Evolutionary conservation across 176 grass and related monocot genomes (phyloP).

Genomic region (Chrysopogon serrulatus): DNA sequence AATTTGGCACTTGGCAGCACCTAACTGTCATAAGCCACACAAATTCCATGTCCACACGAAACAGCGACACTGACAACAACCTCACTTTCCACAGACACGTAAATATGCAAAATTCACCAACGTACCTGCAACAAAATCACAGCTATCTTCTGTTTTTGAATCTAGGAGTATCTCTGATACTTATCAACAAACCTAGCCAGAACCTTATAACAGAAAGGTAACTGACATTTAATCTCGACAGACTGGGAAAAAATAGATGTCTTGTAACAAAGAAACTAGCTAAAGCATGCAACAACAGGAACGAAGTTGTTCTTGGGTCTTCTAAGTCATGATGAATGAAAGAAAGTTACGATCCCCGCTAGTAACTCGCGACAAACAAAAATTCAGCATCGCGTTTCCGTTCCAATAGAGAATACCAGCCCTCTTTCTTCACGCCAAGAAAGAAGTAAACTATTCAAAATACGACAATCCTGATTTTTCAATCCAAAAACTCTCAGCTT

Average conservation of each 20-base stretch:
- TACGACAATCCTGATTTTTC: not conserved
- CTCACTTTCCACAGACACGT: slow-evolving; percentile 16
- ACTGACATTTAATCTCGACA: not conserved
- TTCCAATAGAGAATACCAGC: not conserved
- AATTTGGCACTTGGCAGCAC: not conserved
- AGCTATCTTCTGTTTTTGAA: not conserved
- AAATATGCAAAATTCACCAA: not conserved
- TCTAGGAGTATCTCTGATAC: not conserved
- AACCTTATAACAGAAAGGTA: not conserved
- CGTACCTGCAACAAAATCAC: not conserved
- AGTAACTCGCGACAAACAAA: not conserved
- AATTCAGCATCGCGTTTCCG: not conserved
- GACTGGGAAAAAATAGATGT: not conserved
- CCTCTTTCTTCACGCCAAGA: not conserved
- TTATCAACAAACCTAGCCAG: not conserved
- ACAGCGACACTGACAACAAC: not conserved
- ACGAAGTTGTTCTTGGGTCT: not conserved
- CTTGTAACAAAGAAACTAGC: not conserved
- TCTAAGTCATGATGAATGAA: not conserved
- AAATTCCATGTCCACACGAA: not conserved
- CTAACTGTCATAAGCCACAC: not conserved
- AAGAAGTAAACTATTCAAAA: not conserved
- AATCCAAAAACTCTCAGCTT: not conserved
- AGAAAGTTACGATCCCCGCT: not conserved
- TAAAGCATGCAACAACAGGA: slow-evolving; percentile 9